These are phyloP conservation scores for Colletotrichum euphorbiae DNA, from an alignment of 2,329 filamentous ascomycete genomes.

Conservation along the genomic window DNA sequence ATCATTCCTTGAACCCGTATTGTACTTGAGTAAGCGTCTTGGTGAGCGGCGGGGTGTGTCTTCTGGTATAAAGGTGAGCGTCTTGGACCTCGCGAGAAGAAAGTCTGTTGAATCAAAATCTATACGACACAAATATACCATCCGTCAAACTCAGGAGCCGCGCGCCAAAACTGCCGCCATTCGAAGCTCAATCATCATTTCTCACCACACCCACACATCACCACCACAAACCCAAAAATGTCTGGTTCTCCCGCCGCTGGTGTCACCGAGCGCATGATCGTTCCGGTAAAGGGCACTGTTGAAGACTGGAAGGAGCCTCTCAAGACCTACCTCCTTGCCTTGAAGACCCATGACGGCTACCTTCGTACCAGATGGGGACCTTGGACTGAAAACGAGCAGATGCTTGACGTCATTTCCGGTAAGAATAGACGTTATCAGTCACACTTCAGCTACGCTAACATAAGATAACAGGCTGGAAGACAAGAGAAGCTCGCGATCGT, in stretches of 20 bases:
- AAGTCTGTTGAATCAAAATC: too few species aligned
- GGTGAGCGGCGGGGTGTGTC: too few species aligned
- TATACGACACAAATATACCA: too few species aligned
- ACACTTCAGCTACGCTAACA: background rate
- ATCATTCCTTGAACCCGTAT: constrained; percentile 1
- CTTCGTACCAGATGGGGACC: constrained; percentile 35
- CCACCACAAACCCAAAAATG: constrained; percentile 9
- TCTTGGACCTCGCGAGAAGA: too few species aligned
- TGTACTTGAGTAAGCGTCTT: background rate
- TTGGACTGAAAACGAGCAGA: constrained; percentile 33
- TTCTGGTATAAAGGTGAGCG: background rate
- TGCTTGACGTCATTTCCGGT: constrained; percentile 32
- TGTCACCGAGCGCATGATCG: constrained; percentile 33
- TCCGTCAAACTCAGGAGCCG: background rate
- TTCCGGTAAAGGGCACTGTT: constrained; percentile 27
- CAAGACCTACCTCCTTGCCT: constrained; percentile 30
- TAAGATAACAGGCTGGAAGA: constrained; percentile 21
- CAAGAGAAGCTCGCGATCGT: constrained; percentile 21
- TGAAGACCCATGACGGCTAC: constrained; percentile 32
- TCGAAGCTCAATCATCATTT: background rate
- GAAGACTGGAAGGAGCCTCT: constrained; percentile 35
- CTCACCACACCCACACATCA: background rate
- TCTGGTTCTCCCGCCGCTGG: constrained; percentile 1
- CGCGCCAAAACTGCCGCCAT: too few species aligned
- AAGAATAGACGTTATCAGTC: background rate